A percentile compares a stretch with the other conserved stretches of the same genome.
Conservation (phyloP, 179 eudicot genomes). For the Patellifolia procumbens region DNA sequence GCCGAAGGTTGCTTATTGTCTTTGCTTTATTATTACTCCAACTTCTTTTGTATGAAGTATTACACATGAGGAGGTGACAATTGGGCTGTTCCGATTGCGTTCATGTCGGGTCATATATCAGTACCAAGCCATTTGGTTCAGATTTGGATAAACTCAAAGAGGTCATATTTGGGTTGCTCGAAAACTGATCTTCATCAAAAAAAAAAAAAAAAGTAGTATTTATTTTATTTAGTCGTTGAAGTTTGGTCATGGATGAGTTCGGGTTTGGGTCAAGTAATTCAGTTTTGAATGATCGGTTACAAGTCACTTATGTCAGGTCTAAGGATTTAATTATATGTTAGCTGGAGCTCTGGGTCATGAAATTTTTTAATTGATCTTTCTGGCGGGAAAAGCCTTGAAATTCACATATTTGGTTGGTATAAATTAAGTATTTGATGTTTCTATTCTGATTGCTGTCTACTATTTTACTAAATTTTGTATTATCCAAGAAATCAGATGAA, state of each 20-base stretch:
- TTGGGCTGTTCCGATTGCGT: not conserved
- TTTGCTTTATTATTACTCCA: constrained; percentile 29
- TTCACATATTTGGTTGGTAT: constrained; percentile 35
- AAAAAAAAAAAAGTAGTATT: not conserved
- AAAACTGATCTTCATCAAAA: not conserved
- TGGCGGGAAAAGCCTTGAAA: constrained; percentile 38
- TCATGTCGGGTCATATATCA: too few relatives aligned
- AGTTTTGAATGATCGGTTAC: not conserved
- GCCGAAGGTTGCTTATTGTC: constrained; percentile 40
- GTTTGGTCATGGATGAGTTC: not conserved
- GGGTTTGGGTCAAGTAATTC: not conserved
- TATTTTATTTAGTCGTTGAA: not conserved
- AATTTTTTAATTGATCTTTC: constrained; percentile 22
- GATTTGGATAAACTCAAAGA: not conserved
- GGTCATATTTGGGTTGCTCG: not conserved
- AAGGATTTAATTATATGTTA: constrained; percentile 17
- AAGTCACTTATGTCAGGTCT: not conserved
- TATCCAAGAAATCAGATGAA: constrained; percentile 43
- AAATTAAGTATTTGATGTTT: constrained; percentile 47
- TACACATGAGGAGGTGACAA: constrained; percentile 11
- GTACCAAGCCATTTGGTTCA: too few relatives aligned
- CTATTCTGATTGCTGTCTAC: constrained; percentile 44
- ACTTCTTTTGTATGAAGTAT: constrained; percentile 26
- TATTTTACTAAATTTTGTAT: constrained; percentile 35
- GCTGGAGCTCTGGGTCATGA: constrained; percentile 30